phyloP scores from a whole-genome alignment of 495 filamentous ascomycete genomes.

The Articulospora tetracladia region DNA sequence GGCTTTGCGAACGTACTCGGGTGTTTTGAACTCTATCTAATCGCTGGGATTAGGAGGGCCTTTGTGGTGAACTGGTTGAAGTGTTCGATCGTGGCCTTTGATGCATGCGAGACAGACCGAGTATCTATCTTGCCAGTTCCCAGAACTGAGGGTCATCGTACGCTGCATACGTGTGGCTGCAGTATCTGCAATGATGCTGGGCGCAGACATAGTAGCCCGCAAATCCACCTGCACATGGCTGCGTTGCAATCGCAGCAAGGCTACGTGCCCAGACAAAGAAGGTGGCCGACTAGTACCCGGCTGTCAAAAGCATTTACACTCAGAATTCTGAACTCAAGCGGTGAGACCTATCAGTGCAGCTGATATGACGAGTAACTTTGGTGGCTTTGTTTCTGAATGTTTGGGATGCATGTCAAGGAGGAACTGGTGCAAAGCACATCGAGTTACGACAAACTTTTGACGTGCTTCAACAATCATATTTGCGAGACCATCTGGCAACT shows the following conservation, averaged over 20 bases:
- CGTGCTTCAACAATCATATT: background rate
- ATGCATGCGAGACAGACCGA: background rate
- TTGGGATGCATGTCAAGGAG: background rate
- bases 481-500: too few species aligned
- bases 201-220: background rate
- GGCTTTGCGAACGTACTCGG: background rate
- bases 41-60: background rate
- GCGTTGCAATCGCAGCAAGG: background rate
- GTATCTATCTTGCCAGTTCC: background rate
- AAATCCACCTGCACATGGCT: background rate
- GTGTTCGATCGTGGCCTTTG: too few species aligned
- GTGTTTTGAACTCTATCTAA: background rate
- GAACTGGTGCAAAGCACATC: background rate
- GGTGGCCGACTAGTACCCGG: too few species aligned
- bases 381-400: background rate
- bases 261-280: background rate
- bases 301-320: background rate
- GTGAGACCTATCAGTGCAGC: background rate
- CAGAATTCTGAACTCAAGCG: background rate
- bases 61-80: background rate
- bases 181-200: background rate
- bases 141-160: background rate
- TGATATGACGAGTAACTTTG: background rate
- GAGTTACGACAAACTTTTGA: background rate
- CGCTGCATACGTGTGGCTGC: background rate